phyloP scores from a whole-genome alignment of 2,329 filamentous ascomycete genomes.

The Paecilomyces sp. region DNA sequence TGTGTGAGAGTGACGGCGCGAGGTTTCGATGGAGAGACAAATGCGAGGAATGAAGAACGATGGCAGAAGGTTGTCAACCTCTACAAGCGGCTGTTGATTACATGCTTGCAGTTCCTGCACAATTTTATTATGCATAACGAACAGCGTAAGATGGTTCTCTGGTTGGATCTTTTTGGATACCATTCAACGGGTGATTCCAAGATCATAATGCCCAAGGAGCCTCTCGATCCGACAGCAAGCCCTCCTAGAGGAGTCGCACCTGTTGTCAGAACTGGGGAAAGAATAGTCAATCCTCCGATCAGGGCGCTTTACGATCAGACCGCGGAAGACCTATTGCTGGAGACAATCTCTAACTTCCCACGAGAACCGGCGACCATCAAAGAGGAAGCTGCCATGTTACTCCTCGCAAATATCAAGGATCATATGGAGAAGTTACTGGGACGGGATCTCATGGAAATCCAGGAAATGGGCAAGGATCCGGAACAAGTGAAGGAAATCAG shows the following conservation, averaged over 20 bases:
- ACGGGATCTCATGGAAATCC: conserved; percentile 35
- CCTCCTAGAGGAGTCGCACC: conserved; percentile 33
- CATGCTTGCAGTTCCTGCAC: conserved; percentile 59
- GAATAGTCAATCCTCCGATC: conserved; percentile 35
- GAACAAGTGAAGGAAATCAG: conserved; percentile 39
- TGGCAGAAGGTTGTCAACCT: conserved; percentile 60
- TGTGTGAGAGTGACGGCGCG: conserved; percentile 58
- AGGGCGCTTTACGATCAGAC: conserved; percentile 36
- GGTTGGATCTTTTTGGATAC: conserved; percentile 58
- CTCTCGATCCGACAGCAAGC: conserved; percentile 29
- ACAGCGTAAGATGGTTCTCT: conserved; percentile 57
- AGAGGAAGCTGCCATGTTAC: conserved; percentile 40
- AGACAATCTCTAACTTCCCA: conserved; percentile 38
- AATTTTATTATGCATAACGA: conserved; percentile 61
- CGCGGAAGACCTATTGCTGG: conserved; percentile 35
- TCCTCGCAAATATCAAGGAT: conserved; percentile 42
- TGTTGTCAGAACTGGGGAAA: conserved; percentile 35
- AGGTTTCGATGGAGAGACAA: conserved; percentile 58
- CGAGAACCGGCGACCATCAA: conserved; percentile 37
- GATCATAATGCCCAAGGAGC: conserved; percentile 36
- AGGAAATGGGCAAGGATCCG: conserved; percentile 39
- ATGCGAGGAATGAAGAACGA: conserved; percentile 55
- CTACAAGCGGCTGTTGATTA: conserved; percentile 60
- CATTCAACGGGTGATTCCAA: conserved; percentile 41
- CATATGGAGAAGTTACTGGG: conserved; percentile 42